Conservation (phyloP, 257 asterid species). For the Fraxinus anomala region DNA sequence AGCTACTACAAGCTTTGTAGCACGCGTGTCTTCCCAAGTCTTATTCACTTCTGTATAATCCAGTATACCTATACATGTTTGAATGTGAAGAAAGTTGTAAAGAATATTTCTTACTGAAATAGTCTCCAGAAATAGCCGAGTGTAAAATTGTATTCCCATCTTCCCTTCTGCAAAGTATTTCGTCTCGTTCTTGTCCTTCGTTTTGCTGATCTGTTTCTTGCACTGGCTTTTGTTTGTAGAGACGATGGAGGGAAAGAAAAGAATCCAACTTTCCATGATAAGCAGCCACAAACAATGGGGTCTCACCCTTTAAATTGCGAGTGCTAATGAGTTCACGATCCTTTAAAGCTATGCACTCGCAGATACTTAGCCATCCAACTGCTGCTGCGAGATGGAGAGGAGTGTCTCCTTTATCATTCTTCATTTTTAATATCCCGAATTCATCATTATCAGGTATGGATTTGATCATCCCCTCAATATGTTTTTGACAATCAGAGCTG, state of each 20-base stretch:
- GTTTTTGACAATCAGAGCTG: neutral
- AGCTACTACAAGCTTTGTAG: too few relatives aligned
- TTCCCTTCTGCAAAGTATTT: slow-evolving; percentile 34
- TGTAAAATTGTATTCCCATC: slow-evolving; percentile 53
- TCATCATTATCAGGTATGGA: neutral
- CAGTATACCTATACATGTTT: neutral
- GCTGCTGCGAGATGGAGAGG: slow-evolving; percentile 57
- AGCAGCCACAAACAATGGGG: slow-evolving; percentile 53
- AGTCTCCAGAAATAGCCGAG: slow-evolving; percentile 43
- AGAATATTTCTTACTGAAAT: slow-evolving; percentile 34
- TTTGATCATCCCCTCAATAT: slow-evolving; percentile 25
- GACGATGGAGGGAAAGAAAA: slow-evolving; percentile 30
- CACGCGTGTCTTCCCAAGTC: too few relatives aligned
- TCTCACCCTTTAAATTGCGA: slow-evolving; percentile 40
- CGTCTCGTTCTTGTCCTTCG: neutral
- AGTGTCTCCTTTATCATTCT: slow-evolving; percentile 43
- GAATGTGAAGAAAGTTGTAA: too few relatives aligned
- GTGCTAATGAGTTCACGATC: slow-evolving; percentile 18
- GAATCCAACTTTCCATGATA: slow-evolving; percentile 35
- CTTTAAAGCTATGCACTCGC: slow-evolving; percentile 21
- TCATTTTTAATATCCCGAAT: neutral
- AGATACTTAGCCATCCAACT: slow-evolving; percentile 32
- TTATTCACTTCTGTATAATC: too few relatives aligned
- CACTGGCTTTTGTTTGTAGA: neutral
- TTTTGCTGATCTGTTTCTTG: neutral